These are phyloP conservation scores for Begonia masoniana DNA, from an alignment of 306 rosid genomes.

Conservation along the genomic window DNA sequence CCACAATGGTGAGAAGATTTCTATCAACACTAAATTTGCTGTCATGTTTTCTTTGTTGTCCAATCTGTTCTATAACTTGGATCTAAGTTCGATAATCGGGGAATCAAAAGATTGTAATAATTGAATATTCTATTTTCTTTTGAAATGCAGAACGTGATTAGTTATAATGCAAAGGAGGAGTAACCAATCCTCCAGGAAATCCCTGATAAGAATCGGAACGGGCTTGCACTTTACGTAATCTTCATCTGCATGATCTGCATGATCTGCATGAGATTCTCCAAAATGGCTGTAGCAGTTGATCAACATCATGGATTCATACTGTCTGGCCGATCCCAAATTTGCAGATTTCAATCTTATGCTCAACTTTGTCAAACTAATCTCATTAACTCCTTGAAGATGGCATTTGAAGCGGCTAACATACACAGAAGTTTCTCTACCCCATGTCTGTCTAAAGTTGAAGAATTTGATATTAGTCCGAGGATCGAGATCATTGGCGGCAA, in stretches of 20 bases:
- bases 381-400: constrained; percentile 36
- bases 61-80: too few species aligned
- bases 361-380: constrained; percentile 25
- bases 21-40: too few species aligned
- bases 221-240: constrained; percentile 43
- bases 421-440: constrained; percentile 93
- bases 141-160: not conserved
- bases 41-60: too few species aligned
- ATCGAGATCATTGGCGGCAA: constrained; percentile 53
- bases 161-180: not conserved
- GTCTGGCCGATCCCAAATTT: constrained; percentile 44
- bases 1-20: too few species aligned
- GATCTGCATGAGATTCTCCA: constrained; percentile 38
- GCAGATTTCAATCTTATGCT: constrained; percentile 69
- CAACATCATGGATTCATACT: constrained; percentile 54
- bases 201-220: constrained; percentile 16
- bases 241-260: constrained; percentile 39
- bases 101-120: constrained; percentile 2
- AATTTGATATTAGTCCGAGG: constrained; percentile 33
- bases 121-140: not conserved
- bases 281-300: constrained; percentile 77
- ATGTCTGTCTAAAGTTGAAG: constrained; percentile 63
- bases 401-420: constrained; percentile 36
- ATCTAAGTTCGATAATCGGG: not conserved
- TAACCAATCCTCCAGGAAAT: constrained; percentile 17